These are phyloP conservation scores for Verticillium nonalfalfae DNA, from an alignment of 2,329 filamentous ascomycete genomes.

Conservation along the genomic window DNA sequence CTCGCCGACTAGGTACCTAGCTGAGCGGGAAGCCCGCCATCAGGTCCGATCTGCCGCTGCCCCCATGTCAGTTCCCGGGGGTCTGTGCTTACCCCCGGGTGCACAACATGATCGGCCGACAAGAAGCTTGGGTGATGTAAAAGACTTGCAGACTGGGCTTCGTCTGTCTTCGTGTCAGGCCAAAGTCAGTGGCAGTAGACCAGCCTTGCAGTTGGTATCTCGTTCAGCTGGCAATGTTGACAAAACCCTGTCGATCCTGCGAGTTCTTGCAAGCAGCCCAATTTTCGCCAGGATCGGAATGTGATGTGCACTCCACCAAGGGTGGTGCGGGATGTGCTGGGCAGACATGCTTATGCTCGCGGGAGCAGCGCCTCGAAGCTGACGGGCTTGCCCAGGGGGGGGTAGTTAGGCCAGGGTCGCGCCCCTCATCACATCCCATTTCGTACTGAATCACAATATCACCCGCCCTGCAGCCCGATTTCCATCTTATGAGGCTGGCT, in stretches of 20 bases:
- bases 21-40: neutral
- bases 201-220: neutral
- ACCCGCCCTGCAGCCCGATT: neutral
- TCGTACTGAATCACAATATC: slow-evolving; percentile 4
- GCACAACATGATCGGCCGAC: neutral
- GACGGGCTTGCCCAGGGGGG: neutral
- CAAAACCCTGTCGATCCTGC: neutral
- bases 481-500: neutral
- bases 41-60: neutral
- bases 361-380: neutral
- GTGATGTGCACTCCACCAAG: neutral
- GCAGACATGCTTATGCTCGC: neutral
- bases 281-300: neutral
- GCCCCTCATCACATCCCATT: slow-evolving; percentile 8
- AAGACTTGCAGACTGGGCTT: neutral
- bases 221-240: neutral
- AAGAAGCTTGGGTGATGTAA: neutral
- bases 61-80: neutral
- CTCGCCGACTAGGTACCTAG: too few species aligned
- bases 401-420: neutral
- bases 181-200: neutral
- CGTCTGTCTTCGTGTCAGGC: neutral
- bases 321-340: neutral
- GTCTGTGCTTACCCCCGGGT: neutral
- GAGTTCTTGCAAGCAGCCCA: neutral